Evolutionary conservation across 2,329 filamentous ascomycete genomes (phyloP).

Genomic region (Tolypocladium endophyticum): DNA sequence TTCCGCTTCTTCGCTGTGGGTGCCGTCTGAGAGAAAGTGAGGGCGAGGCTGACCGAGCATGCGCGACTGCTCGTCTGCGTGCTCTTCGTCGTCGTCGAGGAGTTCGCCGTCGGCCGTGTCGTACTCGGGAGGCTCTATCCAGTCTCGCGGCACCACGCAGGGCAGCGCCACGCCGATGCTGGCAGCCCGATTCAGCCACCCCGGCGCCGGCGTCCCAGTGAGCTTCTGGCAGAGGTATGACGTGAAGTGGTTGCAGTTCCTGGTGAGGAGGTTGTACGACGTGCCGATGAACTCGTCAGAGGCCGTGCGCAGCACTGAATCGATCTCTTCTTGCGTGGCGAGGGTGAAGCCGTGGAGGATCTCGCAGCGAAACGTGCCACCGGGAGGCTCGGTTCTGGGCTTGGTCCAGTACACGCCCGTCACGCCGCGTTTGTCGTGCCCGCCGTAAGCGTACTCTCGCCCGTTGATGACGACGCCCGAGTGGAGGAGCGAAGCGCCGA

Average conservation of each 20-base stretch:
- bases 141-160: conserved; percentile 72
- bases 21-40: conserved; percentile 18
- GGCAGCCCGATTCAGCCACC: conserved; percentile 76
- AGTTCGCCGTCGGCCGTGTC: conserved; percentile 63
- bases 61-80: conserved; percentile 41
- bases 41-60: conserved; percentile 40
- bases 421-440: conserved; percentile 58
- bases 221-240: conserved; percentile 63
- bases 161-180: conserved; percentile 71
- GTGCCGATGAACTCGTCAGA: conserved; percentile 66
- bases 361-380: conserved; percentile 64
- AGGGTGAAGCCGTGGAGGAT: conserved; percentile 74
- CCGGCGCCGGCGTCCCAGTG: conserved; percentile 58
- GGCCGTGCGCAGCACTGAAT: conserved; percentile 55
- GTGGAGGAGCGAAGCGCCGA: conserved; percentile 70
- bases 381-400: conserved; percentile 61
- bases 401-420: conserved; percentile 80
- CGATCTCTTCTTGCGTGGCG: conserved; percentile 57
- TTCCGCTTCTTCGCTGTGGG: conserved; percentile 17
- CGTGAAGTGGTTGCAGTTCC: conserved; percentile 87
- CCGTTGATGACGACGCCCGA: conserved; percentile 74
- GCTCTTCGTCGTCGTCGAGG: conserved; percentile 43
- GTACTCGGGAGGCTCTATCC: conserved; percentile 70
- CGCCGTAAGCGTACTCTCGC: conserved; percentile 76
- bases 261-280: conserved; percentile 69